Conservation (phyloP, 345 rosid species). For the Clarkia xantiana region DNA sequence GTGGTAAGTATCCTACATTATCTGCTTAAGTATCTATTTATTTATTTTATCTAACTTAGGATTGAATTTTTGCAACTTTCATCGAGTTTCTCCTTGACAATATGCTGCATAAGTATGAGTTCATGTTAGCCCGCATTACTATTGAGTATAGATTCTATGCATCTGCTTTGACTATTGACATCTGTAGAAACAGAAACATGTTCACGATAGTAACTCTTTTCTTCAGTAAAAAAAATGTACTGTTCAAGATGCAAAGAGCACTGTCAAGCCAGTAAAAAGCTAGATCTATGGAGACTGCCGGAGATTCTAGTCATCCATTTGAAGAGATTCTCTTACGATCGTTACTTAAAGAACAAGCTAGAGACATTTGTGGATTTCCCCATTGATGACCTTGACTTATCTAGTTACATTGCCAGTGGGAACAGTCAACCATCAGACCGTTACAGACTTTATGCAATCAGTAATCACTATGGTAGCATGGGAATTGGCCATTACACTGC, state of each 20-base stretch:
- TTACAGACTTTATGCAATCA: slow-evolving; percentile 85
- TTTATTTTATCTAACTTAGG: not conserved
- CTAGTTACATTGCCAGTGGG: slow-evolving; percentile 45
- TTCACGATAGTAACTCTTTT: not conserved
- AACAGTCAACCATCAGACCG: slow-evolving; percentile 38
- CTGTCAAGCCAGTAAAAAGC: slow-evolving; percentile 79
- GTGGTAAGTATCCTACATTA: slow-evolving; percentile 56
- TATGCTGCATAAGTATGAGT: too few species aligned
- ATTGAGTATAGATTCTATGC: not conserved
- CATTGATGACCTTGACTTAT: slow-evolving; percentile 73
- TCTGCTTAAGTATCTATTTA: slow-evolving; percentile 1
- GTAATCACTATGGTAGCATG: slow-evolving; percentile 95
- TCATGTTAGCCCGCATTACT: not conserved
- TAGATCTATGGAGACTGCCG: slow-evolving; percentile 96
- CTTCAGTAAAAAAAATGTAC: slow-evolving; percentile 33
- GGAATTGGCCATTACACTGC: slow-evolving; percentile 99
- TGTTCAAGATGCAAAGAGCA: slow-evolving; percentile 90
- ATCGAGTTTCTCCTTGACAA: too few species aligned
- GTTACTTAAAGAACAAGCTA: slow-evolving; percentile 73
- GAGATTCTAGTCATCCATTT: slow-evolving; percentile 88
- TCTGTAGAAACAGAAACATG: not conserved
- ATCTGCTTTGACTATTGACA: not conserved
- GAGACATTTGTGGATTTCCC: slow-evolving; percentile 93
- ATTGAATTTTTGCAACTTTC: too few species aligned
- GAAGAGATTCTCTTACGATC: slow-evolving; percentile 87